Percentiles rank a stretch among this genome's conserved stretches.
Evolutionary conservation across 139 green algal genomes (phyloP).

Genomic region (Chlorella vulgaris): DNA sequence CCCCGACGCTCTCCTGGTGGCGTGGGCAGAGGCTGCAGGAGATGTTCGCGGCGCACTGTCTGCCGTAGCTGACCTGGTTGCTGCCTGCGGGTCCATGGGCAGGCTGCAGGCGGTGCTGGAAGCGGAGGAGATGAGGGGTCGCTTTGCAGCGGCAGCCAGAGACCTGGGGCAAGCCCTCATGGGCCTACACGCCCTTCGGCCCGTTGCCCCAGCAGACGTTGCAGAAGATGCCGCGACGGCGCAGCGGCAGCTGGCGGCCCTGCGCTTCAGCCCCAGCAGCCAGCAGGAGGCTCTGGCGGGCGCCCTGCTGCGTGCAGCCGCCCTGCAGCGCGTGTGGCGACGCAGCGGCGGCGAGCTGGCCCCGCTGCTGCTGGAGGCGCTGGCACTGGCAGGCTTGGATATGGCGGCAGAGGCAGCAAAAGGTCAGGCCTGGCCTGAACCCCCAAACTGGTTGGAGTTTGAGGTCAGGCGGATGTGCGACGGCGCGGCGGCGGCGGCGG

Average conservation of each 20-base stretch:
- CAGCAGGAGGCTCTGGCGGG: conserved; percentile 16
- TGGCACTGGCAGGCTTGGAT: neutral
- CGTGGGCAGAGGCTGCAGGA: conserved; percentile 1
- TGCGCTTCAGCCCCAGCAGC: conserved; percentile 8
- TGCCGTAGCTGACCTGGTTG: conserved; percentile 19
- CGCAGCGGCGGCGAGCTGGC: neutral
- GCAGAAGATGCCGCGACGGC: conserved; percentile 5
- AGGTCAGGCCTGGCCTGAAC: neutral
- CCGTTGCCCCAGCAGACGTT: conserved; percentile 8
- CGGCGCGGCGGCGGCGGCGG: neutral
- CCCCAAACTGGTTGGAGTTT: conserved; percentile 14
- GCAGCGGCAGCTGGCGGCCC: conserved; percentile 25
- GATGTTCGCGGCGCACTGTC: conserved; percentile 22
- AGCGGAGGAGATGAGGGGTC: conserved; percentile 13
- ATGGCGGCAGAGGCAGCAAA: neutral
- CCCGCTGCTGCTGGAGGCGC: conserved; percentile 7
- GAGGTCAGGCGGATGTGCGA: conserved; percentile 11
- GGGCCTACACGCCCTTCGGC: conserved; percentile 5
- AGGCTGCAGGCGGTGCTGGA: conserved; percentile 31
- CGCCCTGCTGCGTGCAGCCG: neutral
- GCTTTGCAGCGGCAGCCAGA: neutral
- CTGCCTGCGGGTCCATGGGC: conserved; percentile 13
- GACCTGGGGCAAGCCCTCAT: conserved; percentile 25
- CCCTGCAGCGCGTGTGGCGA: neutral
- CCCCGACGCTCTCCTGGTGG: neutral